These are phyloP conservation scores for Aspergillus panamensis DNA, from an alignment of 495 filamentous ascomycete genomes.

Conservation along the genomic window DNA sequence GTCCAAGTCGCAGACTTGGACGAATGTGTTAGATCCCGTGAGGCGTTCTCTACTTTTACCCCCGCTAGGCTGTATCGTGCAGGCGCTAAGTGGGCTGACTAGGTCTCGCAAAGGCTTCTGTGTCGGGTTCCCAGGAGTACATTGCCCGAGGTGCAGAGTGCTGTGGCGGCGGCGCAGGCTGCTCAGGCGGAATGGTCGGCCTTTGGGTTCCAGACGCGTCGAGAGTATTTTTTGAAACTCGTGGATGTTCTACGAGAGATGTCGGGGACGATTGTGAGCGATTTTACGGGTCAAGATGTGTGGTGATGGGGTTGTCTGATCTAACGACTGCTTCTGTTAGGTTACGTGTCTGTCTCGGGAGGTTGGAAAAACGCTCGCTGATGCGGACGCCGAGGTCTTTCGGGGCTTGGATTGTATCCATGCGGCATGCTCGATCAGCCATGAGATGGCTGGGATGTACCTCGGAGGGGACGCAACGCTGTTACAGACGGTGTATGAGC, in stretches of 20 bases:
- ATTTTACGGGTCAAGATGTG: background rate
- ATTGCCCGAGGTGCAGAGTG: constrained; percentile 24
- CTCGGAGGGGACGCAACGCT: constrained; percentile 24
- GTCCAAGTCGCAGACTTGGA: constrained; percentile 27
- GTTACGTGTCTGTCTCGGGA: constrained; percentile 21
- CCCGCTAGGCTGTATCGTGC: background rate
- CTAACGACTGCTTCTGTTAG: constrained; percentile 2
- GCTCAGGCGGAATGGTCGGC: constrained; percentile 25
- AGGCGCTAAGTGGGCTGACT: background rate
- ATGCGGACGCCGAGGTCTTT: constrained; percentile 28
- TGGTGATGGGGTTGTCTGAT: background rate
- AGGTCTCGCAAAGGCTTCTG: constrained; percentile 24
- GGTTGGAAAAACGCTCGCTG: constrained; percentile 28
- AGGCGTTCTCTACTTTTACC: background rate
- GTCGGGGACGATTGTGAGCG: constrained; percentile 24
- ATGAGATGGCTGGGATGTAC: constrained; percentile 30
- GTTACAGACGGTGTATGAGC: constrained; percentile 27
- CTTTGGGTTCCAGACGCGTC: constrained; percentile 20
- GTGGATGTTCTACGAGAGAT: constrained; percentile 24
- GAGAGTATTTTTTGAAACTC: constrained; percentile 24
- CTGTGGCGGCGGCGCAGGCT: constrained; percentile 22
- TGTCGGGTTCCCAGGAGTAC: constrained; percentile 25
- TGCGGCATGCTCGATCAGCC: constrained; percentile 29
- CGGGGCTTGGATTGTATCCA: constrained; percentile 29
- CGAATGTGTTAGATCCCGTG: constrained; percentile 27